These are phyloP conservation scores for Fusarium albidum DNA, from an alignment of 2,329 filamentous ascomycete species.

Conservation along the genomic window DNA sequence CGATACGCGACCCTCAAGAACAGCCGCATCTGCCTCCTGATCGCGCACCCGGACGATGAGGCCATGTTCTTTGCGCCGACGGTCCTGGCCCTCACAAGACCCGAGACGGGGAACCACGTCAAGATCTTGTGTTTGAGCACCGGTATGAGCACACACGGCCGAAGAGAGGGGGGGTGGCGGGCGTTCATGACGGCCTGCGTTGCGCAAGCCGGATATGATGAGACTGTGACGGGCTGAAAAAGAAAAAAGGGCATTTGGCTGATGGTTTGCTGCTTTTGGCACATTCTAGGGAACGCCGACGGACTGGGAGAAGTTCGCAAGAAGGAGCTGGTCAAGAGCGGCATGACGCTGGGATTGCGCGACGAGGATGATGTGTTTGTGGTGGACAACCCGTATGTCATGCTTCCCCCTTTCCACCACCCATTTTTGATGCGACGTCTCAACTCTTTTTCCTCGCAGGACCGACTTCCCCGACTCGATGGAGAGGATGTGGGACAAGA, in stretches of 20 bases:
- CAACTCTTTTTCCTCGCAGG: constrained; percentile 14
- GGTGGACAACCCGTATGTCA: constrained; percentile 75
- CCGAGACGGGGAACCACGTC: constrained; percentile 84
- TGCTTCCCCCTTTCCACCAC: not conserved
- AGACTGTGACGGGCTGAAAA: no score
- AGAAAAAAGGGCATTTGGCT: constrained; percentile 26
- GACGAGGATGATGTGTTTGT: constrained; percentile 83
- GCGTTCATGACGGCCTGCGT: no score
- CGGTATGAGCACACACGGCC: constrained; percentile 55
- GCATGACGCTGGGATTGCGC: constrained; percentile 76
- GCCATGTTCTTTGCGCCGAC: constrained; percentile 99
- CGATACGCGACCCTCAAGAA: constrained; percentile 74
- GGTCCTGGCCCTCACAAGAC: constrained; percentile 81
- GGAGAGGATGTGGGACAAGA: constrained; percentile 77
- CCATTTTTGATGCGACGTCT: not conserved
- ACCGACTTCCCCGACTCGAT: constrained; percentile 89
- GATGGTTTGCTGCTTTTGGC: constrained; percentile 27
- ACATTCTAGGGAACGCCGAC: constrained; percentile 75
- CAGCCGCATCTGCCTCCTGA: constrained; percentile 90
- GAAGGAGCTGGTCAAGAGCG: constrained; percentile 84
- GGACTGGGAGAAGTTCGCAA: constrained; percentile 85
- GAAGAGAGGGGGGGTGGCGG: no score
- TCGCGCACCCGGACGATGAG: constrained; percentile 97
- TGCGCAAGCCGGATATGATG: no score
- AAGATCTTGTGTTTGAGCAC: constrained; percentile 94